Evolutionary conservation across 805 yeast genomes (phyloP).

Genomic region (Zygotorulaspora chibaensis): DNA sequence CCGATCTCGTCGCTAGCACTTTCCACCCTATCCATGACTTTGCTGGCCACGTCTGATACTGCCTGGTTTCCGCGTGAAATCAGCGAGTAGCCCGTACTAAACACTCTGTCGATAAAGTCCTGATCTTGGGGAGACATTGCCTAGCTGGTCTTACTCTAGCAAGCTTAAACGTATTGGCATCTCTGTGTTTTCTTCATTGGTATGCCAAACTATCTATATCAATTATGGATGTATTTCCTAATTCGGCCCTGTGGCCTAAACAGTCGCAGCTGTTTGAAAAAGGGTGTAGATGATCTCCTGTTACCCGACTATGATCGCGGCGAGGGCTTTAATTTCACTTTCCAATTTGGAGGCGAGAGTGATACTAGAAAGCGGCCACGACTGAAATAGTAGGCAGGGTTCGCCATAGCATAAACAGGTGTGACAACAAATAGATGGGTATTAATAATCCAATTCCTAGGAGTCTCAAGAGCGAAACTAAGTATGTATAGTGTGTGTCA

Average conservation of each 20-base stretch:
- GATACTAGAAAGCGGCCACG: too few relatives aligned
- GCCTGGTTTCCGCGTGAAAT: slow-evolving; percentile 11
- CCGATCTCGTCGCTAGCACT: not conserved
- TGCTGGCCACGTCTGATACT: slow-evolving; percentile 10
- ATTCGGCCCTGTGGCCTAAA: too few relatives aligned
- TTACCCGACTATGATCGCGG: too few relatives aligned
- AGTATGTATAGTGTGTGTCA: slow-evolving; percentile 45
- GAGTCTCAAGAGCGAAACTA: slow-evolving; percentile 79
- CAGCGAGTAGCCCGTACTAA: slow-evolving; percentile 19
- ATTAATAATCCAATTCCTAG: slow-evolving; percentile 94
- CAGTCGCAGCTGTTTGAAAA: too few relatives aligned
- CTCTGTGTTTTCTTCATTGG: not conserved
- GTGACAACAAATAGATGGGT: slow-evolving; percentile 45
- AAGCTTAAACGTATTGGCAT: not conserved
- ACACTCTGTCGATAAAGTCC: slow-evolving; percentile 26
- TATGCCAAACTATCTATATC: not conserved
- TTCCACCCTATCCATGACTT: slow-evolving; percentile 5
- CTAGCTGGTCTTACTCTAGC: not conserved
- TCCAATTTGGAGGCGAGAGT: too few relatives aligned
- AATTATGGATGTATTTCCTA: not conserved
- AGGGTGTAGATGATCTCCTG: too few relatives aligned
- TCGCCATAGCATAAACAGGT: not conserved
- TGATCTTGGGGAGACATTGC: slow-evolving; percentile 13
- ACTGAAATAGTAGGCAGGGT: not conserved
- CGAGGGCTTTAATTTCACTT: too few relatives aligned